These are phyloP conservation scores for Aureobasidium lini DNA, from an alignment of 2,329 filamentous ascomycete genomes.

Conservation along the genomic window DNA sequence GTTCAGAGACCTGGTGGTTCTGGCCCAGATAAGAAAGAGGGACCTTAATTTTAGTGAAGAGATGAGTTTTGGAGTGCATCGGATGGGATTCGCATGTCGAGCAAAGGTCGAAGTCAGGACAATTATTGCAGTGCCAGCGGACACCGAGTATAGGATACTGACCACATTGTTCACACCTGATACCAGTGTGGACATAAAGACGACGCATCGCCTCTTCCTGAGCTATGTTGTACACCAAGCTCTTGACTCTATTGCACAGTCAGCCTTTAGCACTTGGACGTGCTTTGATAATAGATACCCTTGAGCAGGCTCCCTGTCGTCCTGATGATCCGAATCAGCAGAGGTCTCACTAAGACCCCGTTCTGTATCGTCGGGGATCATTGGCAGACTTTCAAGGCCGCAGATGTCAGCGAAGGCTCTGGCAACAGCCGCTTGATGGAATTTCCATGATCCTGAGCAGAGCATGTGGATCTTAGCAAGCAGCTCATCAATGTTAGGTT, in stretches of 20 bases:
- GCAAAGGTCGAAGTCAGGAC: slow-evolving; percentile 91
- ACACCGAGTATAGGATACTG: slow-evolving; percentile 84
- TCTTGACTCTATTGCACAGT: slow-evolving; percentile 20
- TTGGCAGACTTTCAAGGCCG: slow-evolving; percentile 12
- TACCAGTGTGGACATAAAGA: slow-evolving; percentile 85
- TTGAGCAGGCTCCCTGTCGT: slow-evolving; percentile 22
- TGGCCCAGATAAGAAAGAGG: slow-evolving; percentile 76
- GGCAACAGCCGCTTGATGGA: slow-evolving; percentile 15
- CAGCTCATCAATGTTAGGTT: background rate
- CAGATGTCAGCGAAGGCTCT: slow-evolving; percentile 1
- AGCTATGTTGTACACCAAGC: slow-evolving; percentile 79
- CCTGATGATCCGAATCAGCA: slow-evolving; percentile 17
- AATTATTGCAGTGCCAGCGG: slow-evolving; percentile 91
- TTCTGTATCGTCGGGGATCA: background rate
- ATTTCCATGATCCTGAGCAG: slow-evolving; percentile 3
- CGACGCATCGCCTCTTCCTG: slow-evolving; percentile 85
- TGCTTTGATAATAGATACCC: slow-evolving; percentile 5
- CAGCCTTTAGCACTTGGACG: background rate
- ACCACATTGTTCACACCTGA: slow-evolving; percentile 84
- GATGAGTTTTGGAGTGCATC: slow-evolving; percentile 76
- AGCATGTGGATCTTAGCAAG: slow-evolving; percentile 13
- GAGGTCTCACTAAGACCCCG: slow-evolving; percentile 22
- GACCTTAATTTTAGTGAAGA: slow-evolving; percentile 93
- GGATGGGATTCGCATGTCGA: slow-evolving; percentile 79
- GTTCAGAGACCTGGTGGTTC: slow-evolving; percentile 68